Evolutionary conservation across 2,329 filamentous ascomycete species (phyloP).

Genomic region (Purpureocillium lavendulum): DNA sequence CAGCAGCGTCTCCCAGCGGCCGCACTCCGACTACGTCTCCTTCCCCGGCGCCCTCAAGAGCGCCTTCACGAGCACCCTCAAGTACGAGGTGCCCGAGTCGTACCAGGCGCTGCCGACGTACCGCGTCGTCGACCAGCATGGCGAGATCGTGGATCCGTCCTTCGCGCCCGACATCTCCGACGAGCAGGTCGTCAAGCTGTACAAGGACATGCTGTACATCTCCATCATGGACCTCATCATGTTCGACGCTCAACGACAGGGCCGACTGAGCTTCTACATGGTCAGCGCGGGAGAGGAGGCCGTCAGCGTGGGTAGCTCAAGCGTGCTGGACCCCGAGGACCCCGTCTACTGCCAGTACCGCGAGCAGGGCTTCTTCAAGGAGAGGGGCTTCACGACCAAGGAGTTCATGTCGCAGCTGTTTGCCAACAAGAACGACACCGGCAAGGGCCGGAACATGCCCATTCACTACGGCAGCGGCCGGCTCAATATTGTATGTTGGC

Average conservation of each 20-base stretch:
- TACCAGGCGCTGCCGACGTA: slow-evolving; percentile 80
- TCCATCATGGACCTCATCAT: slow-evolving; percentile 94
- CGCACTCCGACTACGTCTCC: slow-evolving; percentile 47
- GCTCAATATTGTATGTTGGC: slow-evolving; percentile 64
- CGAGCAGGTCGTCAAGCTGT: slow-evolving; percentile 48
- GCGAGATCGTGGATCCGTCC: slow-evolving; percentile 67
- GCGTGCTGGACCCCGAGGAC: slow-evolving; percentile 73
- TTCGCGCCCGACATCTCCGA: slow-evolving; percentile 64
- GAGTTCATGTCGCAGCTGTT: slow-evolving; percentile 97
- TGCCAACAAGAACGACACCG: slow-evolving; percentile 72
- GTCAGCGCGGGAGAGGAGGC: slow-evolving; percentile 92
- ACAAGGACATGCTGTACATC: slow-evolving; percentile 57
- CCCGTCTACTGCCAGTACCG: slow-evolving; percentile 93
- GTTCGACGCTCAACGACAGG: slow-evolving; percentile 95
- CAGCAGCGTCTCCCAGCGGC: slow-evolving; percentile 47
- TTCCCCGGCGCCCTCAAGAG: slow-evolving; percentile 96
- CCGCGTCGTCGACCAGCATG: slow-evolving; percentile 84
- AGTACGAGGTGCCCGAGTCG: slow-evolving; percentile 66
- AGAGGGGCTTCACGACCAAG: slow-evolving; percentile 76
- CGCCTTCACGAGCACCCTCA: slow-evolving; percentile 74
- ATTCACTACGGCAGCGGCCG: slow-evolving; percentile 86
- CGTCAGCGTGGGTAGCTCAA: slow-evolving; percentile 81
- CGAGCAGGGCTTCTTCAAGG: slow-evolving; percentile 83
- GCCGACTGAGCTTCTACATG: slow-evolving; percentile 95
- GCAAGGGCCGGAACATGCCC: slow-evolving; percentile 88